These are phyloP conservation scores for Yamadazyma oceani DNA, from an alignment of 1,139 yeast species.

Conservation along the genomic window DNA sequence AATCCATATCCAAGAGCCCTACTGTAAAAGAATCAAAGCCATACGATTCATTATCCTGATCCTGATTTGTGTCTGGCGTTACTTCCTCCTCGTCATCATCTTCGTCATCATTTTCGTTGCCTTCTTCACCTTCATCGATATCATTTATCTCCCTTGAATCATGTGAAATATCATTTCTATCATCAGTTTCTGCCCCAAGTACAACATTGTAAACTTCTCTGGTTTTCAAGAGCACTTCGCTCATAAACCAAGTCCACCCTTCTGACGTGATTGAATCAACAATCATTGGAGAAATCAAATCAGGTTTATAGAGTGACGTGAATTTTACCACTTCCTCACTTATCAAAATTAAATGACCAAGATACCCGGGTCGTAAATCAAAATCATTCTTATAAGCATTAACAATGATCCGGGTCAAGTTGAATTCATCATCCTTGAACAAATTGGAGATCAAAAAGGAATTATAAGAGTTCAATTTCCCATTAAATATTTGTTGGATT, in stretches of 20 bases:
- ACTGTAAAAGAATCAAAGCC: constrained; percentile 37
- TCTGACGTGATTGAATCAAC: constrained; percentile 37
- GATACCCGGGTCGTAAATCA: constrained; percentile 45
- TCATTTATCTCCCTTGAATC: constrained; percentile 11
- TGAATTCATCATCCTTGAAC: constrained; percentile 30
- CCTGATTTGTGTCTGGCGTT: neutral
- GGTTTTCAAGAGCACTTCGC: constrained; percentile 42
- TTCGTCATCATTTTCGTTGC: constrained; percentile 14
- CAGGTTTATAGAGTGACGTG: constrained; percentile 50
- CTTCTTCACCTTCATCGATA: constrained; percentile 11
- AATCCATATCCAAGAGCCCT: constrained; percentile 38
- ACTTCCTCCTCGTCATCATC: constrained; percentile 3
- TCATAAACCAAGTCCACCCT: constrained; percentile 49
- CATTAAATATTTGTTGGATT: constrained; percentile 49
- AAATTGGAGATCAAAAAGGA: constrained; percentile 48
- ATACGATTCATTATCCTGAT: constrained; percentile 13
- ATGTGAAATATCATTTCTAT: constrained; percentile 7
- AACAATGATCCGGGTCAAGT: constrained; percentile 37
- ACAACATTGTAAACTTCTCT: constrained; percentile 49
- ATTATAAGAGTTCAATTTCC: constrained; percentile 48
- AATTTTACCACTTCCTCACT: constrained; percentile 53
- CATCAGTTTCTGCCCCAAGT: constrained; percentile 28
- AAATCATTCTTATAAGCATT: constrained; percentile 25
- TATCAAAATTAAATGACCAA: constrained; percentile 48
- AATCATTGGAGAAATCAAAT: constrained; percentile 44